Evolutionary conservation across 2,329 filamentous ascomycete genomes (phyloP).

Genomic region (Aureobasidium vineae): DNA sequence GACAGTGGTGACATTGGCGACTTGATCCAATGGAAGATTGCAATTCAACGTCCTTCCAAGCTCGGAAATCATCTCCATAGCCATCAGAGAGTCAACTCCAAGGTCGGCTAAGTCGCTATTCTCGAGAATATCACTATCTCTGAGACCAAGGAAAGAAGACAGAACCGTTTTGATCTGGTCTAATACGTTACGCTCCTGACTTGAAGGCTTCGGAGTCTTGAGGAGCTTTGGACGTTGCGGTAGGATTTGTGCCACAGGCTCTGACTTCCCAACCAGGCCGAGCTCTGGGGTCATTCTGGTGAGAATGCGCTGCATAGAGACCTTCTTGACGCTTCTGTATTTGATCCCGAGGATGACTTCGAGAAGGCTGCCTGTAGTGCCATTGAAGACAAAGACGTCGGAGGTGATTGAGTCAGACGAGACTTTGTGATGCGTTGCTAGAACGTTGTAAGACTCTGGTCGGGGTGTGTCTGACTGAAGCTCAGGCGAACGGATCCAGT

Average conservation of each 20-base stretch:
- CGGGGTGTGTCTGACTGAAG: too few species aligned
- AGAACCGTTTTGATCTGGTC: background rate
- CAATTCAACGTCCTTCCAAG: slow-evolving; percentile 13
- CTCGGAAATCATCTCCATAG: slow-evolving; percentile 31
- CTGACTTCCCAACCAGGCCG: too few species aligned
- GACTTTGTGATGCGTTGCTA: background rate
- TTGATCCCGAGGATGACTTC: background rate
- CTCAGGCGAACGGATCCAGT: background rate
- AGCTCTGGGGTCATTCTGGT: background rate
- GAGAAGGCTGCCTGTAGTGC: background rate
- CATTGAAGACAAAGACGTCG: background rate
- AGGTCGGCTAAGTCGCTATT: slow-evolving; percentile 29
- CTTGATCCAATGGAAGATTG: too few species aligned
- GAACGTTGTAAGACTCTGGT: background rate
- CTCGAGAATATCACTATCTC: slow-evolving; percentile 26
- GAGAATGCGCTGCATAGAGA: background rate
- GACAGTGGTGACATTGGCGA: too few species aligned
- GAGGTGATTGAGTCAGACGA: background rate
- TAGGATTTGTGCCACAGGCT: too few species aligned
- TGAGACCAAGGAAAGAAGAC: background rate
- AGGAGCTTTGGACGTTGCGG: too few species aligned
- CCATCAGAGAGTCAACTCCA: slow-evolving; percentile 34
- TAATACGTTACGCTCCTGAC: too few species aligned
- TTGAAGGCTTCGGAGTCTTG: too few species aligned
- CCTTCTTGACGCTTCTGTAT: background rate